phyloP scores from a whole-genome alignment of 495 filamentous ascomycete genomes.

The Neurospora sublineolata region DNA sequence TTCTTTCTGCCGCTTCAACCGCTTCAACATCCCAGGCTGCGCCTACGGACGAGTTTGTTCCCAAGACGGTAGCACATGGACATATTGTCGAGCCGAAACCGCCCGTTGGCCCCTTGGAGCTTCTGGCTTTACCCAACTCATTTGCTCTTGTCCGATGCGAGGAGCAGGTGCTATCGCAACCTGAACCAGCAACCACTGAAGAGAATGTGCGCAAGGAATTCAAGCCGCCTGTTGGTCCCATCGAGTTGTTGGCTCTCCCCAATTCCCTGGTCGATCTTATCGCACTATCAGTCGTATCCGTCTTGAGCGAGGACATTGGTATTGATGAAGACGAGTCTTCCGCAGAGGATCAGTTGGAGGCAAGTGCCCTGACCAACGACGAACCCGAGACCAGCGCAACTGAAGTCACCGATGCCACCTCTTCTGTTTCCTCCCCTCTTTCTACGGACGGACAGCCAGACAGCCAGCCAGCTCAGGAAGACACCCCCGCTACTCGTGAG shows the following conservation, averaged over 20 bases:
- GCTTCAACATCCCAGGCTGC: neutral
- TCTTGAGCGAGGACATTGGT: neutral
- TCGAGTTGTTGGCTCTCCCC: conserved; percentile 19
- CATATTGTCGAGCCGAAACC: conserved; percentile 1
- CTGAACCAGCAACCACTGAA: neutral
- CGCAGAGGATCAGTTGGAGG: neutral
- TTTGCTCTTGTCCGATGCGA: neutral
- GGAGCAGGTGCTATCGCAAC: too few species aligned
- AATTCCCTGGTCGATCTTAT: conserved; percentile 17
- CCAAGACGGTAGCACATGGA: neutral
- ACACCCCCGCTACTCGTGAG: conserved; percentile 12
- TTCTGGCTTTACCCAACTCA: conserved; percentile 18
- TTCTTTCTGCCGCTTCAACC: neutral
- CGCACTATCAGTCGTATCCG: conserved; percentile 1
- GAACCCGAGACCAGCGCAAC: neutral
- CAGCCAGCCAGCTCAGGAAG: neutral
- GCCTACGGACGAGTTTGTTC: neutral
- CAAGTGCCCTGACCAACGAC: neutral
- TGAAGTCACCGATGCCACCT: neutral
- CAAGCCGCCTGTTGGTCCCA: conserved; percentile 19
- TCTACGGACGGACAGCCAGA: conserved; percentile 1
- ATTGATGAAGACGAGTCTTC: neutral
- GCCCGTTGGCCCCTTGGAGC: conserved; percentile 19
- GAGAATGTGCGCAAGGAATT: neutral
- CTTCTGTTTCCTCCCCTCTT: neutral